Conservation (phyloP, 164 flowering plant genomes). For the Buxus sempervirens region DNA sequence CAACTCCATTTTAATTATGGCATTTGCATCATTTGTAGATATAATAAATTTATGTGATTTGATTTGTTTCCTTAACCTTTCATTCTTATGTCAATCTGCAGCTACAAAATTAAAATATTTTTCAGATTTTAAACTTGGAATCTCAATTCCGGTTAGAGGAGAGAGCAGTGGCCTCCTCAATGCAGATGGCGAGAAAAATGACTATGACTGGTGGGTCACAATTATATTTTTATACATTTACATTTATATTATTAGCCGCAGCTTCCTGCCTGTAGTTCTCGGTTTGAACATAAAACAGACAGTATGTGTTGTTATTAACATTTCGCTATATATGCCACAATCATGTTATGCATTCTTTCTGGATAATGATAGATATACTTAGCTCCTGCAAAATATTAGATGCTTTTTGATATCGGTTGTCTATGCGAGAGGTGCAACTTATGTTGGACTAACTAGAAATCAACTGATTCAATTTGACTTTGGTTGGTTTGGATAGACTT, state of each 20-base stretch:
- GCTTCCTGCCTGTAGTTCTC: neutral
- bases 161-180: conserved; percentile 80
- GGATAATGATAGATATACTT: too few relatives aligned
- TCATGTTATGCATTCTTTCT: too few relatives aligned
- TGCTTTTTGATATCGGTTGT: too few relatives aligned
- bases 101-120: conserved; percentile 76
- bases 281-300: neutral
- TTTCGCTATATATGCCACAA: too few relatives aligned
- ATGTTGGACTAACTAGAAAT: too few relatives aligned
- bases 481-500: too few relatives aligned
- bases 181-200: conserved; percentile 82
- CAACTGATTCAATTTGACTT: too few relatives aligned
- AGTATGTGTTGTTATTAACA: neutral
- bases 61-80: neutral
- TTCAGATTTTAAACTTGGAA: conserved; percentile 72
- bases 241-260: neutral
- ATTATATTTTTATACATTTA: conserved; percentile 4
- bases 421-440: too few relatives aligned
- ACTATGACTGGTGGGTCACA: conserved; percentile 84
- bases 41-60: neutral
- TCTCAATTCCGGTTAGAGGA: conserved; percentile 68
- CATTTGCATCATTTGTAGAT: neutral
- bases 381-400: too few relatives aligned
- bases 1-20: conserved; percentile 1
- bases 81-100: conserved; percentile 20